Evolutionary conservation across 2,329 filamentous ascomycete species (phyloP).

Genomic region (Monosporascus ibericus): DNA sequence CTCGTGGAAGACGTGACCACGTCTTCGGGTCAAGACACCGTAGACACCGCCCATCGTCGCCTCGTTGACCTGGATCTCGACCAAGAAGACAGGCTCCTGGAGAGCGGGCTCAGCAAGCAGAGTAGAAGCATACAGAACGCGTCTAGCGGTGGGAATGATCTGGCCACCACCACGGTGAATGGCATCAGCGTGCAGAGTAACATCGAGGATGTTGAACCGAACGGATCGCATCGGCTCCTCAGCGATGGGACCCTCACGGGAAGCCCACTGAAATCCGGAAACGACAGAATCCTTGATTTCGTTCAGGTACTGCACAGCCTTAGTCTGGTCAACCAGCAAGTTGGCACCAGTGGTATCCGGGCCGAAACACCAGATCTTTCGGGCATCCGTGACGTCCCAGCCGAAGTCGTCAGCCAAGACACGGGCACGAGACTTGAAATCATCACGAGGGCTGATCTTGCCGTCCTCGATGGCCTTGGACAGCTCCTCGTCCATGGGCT

Average conservation of each 20-base stretch:
- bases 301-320: slow-evolving; percentile 99
- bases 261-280: slow-evolving; percentile 99
- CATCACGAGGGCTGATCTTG: slow-evolving; percentile 91
- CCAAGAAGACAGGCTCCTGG: slow-evolving; percentile 95
- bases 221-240: slow-evolving; percentile 97
- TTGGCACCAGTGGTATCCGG: slow-evolving; percentile 97
- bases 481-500: slow-evolving; percentile 89
- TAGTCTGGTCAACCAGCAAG: slow-evolving; percentile 98
- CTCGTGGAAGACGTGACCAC: slow-evolving; percentile 99
- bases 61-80: slow-evolving; percentile 99
- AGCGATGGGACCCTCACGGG: slow-evolving; percentile 91
- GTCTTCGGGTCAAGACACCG: slow-evolving; percentile 92
- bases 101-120: slow-evolving; percentile 89
- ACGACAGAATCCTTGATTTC: slow-evolving; percentile 99
- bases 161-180: slow-evolving; percentile 99
- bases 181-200: slow-evolving; percentile 98
- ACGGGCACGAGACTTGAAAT: slow-evolving; percentile 98
- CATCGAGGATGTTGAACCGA: slow-evolving; percentile 99
- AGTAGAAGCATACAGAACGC: slow-evolving; percentile 90
- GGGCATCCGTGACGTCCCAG: slow-evolving; percentile 99
- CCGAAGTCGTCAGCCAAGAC: slow-evolving; percentile 92
- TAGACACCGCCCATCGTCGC: slow-evolving; percentile 99
- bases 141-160: slow-evolving; percentile 95
- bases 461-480: slow-evolving; percentile 82
- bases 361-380: slow-evolving; percentile 99